Evolutionary conservation across 2,329 filamentous ascomycete genomes (phyloP), one percentile per base, ranked within the genome.

Genomic region (Chaetomium olivaceum): DNA sequence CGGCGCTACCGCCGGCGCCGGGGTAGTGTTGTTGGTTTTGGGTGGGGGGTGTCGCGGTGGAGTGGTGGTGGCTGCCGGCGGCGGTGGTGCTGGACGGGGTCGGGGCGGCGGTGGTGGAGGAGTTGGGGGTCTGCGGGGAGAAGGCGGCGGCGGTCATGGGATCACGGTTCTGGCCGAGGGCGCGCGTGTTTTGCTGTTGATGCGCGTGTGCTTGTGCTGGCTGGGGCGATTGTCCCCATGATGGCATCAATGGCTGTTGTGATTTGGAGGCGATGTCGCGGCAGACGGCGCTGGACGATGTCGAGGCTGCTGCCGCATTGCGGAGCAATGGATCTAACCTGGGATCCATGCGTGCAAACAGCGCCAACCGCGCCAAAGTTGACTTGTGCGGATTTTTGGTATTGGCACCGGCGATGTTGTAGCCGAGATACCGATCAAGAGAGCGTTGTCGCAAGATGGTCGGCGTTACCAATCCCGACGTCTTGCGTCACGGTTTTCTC

Each of bases 311-410:
- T 31, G 39, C 31, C 16, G 48, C 54, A 33, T 39, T 63, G 67
- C 70, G 70, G 58, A 71, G 67, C 60, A 61, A 54, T 46, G 68
- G 66, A 61, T 71, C 63, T 19, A 66, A 54, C 46, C 31, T 61
- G 25, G 65, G 57, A 39, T 70, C 67, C 70, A 71, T 70, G 52
- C 16, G 39, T 70, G 52, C 39, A 16, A 43, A 19, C 46, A 21
- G n/a, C 21, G 27, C 27, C 46, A 21, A 8, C 21, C 43, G 43
- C 23, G n/a, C n/a, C 9, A 23, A 23, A 23, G 46, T n/a, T 23
- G 46, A 23, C 19, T 48, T 48, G n/a, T 11, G 46, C 46, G 46
- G 46, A 23, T 48, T 48, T 48, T 48, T 21, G 46, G 19, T 21
- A 21, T 48, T 23, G 46, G 46, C 46, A 23, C 46, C 46, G 46